Percentiles rank a stretch among this genome's conserved stretches.
Conservation (phyloP, 2,329 filamentous ascomycete species). For the Fusarium burgessii region DNA sequence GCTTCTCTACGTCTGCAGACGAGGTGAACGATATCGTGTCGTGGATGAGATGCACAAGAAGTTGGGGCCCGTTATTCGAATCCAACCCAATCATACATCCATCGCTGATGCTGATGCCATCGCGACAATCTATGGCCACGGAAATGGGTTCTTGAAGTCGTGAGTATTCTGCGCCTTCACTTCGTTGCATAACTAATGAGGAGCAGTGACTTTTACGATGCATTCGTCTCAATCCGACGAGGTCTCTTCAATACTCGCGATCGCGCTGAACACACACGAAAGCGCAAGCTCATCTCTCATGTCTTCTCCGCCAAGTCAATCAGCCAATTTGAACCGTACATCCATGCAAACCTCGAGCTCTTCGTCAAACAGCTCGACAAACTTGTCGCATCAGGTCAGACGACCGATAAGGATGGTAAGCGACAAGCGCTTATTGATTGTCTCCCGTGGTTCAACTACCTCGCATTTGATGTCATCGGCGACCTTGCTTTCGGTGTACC, state of each 20-base stretch:
- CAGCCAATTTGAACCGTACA: constrained; percentile 88
- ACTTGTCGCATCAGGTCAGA: constrained; percentile 61
- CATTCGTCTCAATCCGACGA: constrained; percentile 87
- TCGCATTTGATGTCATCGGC: constrained; percentile 65
- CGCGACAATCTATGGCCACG: constrained; percentile 80
- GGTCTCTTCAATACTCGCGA: constrained; percentile 92
- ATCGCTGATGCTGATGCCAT: constrained; percentile 86
- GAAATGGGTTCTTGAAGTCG: constrained; percentile 80
- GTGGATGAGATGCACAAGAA: constrained; percentile 82
- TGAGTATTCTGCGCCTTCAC: constrained; percentile 50
- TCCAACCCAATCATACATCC: constrained; percentile 87
- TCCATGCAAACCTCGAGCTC: constrained; percentile 80
- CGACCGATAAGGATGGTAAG: constrained; percentile 68
- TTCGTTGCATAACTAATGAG: not conserved
- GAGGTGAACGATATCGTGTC: constrained; percentile 71
- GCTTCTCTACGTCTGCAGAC: constrained; percentile 75
- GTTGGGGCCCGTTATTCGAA: constrained; percentile 81
- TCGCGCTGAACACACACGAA: constrained; percentile 84
- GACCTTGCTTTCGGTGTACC: constrained; percentile 65
- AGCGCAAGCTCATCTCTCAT: constrained; percentile 89
- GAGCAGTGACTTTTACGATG: constrained; percentile 84
- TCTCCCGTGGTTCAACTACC: constrained; percentile 76
- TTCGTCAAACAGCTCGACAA: constrained; percentile 80
- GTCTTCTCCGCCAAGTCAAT: constrained; percentile 88
- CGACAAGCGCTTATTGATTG: constrained; percentile 76